Evolutionary conservation across 306 rosid species (phyloP).

Genomic region (Cucurbita pepo): DNA sequence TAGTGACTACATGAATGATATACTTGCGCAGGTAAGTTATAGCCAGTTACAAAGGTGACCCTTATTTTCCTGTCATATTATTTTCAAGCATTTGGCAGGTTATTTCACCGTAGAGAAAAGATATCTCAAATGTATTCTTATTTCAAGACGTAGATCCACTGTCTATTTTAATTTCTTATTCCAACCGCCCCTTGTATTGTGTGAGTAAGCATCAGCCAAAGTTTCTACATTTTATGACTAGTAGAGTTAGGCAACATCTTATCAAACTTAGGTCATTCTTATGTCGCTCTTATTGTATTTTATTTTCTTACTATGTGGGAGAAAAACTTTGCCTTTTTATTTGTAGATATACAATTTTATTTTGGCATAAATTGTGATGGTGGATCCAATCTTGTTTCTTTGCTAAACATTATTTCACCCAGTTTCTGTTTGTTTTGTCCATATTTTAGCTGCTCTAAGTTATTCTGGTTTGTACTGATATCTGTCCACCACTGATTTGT

Average conservation of each 20-base stretch:
- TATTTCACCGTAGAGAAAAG: background rate
- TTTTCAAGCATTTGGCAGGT: background rate
- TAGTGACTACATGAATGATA: slow-evolving; percentile 90
- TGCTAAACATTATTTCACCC: background rate
- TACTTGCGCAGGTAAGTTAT: slow-evolving; percentile 91
- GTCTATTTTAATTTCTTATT: background rate
- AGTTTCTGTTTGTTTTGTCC: background rate
- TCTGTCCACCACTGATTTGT: background rate
- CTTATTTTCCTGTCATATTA: background rate
- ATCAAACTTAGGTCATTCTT: background rate
- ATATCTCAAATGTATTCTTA: background rate
- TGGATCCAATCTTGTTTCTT: background rate
- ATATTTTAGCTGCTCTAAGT: background rate
- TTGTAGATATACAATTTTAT: background rate
- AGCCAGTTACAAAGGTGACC: background rate
- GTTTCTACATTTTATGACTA: background rate
- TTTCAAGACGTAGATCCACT: background rate
- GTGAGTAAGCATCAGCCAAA: background rate
- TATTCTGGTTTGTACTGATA: background rate
- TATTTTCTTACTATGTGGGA: background rate
- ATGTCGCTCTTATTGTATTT: background rate
- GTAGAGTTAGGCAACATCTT: background rate
- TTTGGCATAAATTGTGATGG: background rate
- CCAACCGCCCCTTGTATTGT: background rate
- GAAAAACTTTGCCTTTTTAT: background rate